Percentiles rank a stretch among this genome's conserved stretches.
Conservation (phyloP, 345 rosid genomes). For the Laguncularia racemosa region DNA sequence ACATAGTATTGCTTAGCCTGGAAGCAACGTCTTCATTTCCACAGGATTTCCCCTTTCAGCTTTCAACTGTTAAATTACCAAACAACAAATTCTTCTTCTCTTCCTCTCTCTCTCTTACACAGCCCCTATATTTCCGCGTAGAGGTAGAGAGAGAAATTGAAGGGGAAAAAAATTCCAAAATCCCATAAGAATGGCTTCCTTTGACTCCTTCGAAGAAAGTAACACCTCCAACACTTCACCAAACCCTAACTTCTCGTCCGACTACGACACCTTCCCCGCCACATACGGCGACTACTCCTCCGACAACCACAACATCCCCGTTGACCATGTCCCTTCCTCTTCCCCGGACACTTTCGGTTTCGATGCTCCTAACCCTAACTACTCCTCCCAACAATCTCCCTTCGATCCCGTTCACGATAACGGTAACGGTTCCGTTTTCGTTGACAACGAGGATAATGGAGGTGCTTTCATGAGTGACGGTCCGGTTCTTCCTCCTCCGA, state of each 20-base stretch:
- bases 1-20: too few species aligned
- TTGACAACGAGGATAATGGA: conserved; percentile 18
- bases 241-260: conserved; percentile 29
- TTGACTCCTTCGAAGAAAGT: conserved; percentile 39
- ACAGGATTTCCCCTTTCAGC: too few species aligned
- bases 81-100: too few species aligned
- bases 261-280: conserved; percentile 26
- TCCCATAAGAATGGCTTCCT: conserved; percentile 25
- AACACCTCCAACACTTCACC: conserved; percentile 24
- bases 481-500: conserved; percentile 65
- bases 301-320: conserved; percentile 25
- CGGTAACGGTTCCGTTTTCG: conserved; percentile 35
- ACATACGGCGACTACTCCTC: conserved; percentile 39
- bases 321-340: conserved; percentile 27
- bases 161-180: too few species aligned
- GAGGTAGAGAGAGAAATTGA: too few species aligned
- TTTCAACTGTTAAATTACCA: too few species aligned
- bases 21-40: too few species aligned
- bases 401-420: conserved; percentile 42
- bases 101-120: too few species aligned
- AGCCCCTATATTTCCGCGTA: too few species aligned
- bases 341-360: conserved; percentile 44
- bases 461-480: conserved; percentile 47
- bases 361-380: conserved; percentile 37
- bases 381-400: conserved; percentile 29